Base-by-base conservation (phyloP, 768 basidiomycete genomes). In the Psilocybe azurescens region DNA sequence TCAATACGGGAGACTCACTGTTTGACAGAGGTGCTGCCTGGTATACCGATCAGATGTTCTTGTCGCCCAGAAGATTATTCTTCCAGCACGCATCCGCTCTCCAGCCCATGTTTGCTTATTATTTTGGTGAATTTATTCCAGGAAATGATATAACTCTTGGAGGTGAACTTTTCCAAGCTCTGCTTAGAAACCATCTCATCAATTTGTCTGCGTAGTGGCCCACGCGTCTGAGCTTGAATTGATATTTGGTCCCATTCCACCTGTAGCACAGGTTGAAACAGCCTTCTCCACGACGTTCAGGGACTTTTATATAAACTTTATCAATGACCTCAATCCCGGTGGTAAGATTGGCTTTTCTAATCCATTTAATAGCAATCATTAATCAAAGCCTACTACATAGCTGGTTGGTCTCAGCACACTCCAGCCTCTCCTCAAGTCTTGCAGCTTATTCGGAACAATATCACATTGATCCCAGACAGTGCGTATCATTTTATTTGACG, bases 11-110 rank as follows among this genome's bases (percentile, higher is more conserved):
- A 0, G 85, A 88, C 67, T 82, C 81, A 8, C 73, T 88, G 6
- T 88, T 84, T 58, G 86, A 88, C 65, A 71, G 86, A 49, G 82
- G 78, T 0, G 81, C 72, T 49, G 76, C 86, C 0, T 89, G 83
- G 82, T 89, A 88, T 64, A 83, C 83, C 1, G 85, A 84, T 62
- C 73, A 78, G 56, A 87, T 86, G 83, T 89, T 78, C 69, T 73
- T 87, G 33, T 76, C 81, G 0, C 78, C 84, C 0, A 68, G 86
- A 32, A 73, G 86, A 41, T 73, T 82, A 48, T 83, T 87, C 56
- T 82, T 85, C 60, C 73, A 81, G 24, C 75, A 81, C 47, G 86
- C 80, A 0, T 78, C 86, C 2, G 62, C 75, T 0, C 62, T 76
- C 28, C 84, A 85, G 63, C 79, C 81, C 0, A 78, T 82, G 65